Conservation (phyloP, 176 grass and related monocot species). For the Rhynchospora breviuscula region DNA sequence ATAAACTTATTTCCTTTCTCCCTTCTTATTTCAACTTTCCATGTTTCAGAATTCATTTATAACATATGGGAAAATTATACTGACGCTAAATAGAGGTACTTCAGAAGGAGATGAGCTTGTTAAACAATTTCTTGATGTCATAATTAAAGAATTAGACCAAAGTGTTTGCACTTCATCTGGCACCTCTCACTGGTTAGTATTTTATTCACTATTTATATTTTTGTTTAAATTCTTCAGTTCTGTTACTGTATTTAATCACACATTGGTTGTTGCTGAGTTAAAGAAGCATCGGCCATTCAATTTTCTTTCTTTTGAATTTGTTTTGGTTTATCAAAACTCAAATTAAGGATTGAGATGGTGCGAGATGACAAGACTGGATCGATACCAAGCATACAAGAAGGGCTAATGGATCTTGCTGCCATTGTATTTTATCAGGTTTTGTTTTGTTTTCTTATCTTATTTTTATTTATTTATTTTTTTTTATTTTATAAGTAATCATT, state of each 20-base stretch:
- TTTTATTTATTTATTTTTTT: neutral
- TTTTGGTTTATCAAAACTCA: conserved; percentile 20
- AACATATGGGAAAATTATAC: conserved; percentile 50
- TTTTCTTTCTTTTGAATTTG: conserved; percentile 9
- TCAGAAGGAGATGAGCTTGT: conserved; percentile 45
- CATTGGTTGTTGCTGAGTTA: neutral
- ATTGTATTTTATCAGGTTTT: conserved; percentile 78
- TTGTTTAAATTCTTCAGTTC: neutral
- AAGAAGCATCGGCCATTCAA: neutral
- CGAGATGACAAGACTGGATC: conserved; percentile 69
- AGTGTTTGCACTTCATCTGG: conserved; percentile 38
- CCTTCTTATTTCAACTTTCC: conserved; percentile 13
- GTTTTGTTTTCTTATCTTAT: conserved; percentile 27
- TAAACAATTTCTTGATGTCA: conserved; percentile 69
- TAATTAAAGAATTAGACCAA: conserved; percentile 68
- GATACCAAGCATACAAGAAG: conserved; percentile 52
- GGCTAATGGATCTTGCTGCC: conserved; percentile 73
- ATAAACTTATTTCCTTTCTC: conserved; percentile 14
- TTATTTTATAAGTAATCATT: neutral
- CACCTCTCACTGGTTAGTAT: conserved; percentile 27
- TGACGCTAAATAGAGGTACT: conserved; percentile 54
- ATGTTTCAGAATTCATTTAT: conserved; percentile 71
- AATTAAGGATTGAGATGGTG: conserved; percentile 56
- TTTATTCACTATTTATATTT: conserved; percentile 2
- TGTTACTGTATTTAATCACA: neutral